Evolutionary conservation across 805 yeast species (phyloP).

Genomic region (Pichia thaimueangensis): DNA sequence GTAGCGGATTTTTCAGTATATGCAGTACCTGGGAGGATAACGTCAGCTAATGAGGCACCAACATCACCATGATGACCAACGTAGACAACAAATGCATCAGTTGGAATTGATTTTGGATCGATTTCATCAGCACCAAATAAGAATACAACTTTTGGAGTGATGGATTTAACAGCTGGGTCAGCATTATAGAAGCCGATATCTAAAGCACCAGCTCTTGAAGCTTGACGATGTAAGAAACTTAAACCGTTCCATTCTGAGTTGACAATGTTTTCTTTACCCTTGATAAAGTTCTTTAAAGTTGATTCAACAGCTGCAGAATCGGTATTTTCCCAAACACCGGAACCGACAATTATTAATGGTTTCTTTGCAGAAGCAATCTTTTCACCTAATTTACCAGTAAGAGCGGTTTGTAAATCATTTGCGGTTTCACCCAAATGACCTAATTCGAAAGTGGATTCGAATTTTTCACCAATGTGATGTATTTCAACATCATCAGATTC

Average conservation of each 20-base stretch:
- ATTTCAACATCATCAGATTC: slow-evolving; percentile 54
- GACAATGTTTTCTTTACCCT: slow-evolving; percentile 50
- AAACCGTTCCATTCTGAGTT: slow-evolving; percentile 77
- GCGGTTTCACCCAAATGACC: slow-evolving; percentile 58
- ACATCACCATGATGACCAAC: slow-evolving; percentile 90
- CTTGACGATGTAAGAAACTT: slow-evolving; percentile 75
- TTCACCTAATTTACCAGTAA: slow-evolving; percentile 63
- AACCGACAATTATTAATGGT: slow-evolving; percentile 77
- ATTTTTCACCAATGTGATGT: slow-evolving; percentile 66
- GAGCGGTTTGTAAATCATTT: slow-evolving; percentile 50
- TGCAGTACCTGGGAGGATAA: slow-evolving; percentile 79
- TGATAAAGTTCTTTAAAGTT: slow-evolving; percentile 54
- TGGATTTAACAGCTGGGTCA: slow-evolving; percentile 38
- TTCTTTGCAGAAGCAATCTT: slow-evolving; percentile 58
- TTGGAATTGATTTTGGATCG: slow-evolving; percentile 60
- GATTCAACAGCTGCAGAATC: slow-evolving; percentile 60
- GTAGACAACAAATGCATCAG: slow-evolving; percentile 81
- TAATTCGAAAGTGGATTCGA: slow-evolving; percentile 69
- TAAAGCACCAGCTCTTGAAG: slow-evolving; percentile 81
- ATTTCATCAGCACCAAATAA: slow-evolving; percentile 82
- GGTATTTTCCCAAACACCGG: slow-evolving; percentile 63
- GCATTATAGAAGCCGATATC: slow-evolving; percentile 70
- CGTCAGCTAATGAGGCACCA: slow-evolving; percentile 86
- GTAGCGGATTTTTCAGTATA: slow-evolving; percentile 84
- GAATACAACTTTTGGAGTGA: slow-evolving; percentile 68